Conservation (phyloP, 2,329 filamentous ascomycete genomes). For the Canariomyces notabilis region DNA sequence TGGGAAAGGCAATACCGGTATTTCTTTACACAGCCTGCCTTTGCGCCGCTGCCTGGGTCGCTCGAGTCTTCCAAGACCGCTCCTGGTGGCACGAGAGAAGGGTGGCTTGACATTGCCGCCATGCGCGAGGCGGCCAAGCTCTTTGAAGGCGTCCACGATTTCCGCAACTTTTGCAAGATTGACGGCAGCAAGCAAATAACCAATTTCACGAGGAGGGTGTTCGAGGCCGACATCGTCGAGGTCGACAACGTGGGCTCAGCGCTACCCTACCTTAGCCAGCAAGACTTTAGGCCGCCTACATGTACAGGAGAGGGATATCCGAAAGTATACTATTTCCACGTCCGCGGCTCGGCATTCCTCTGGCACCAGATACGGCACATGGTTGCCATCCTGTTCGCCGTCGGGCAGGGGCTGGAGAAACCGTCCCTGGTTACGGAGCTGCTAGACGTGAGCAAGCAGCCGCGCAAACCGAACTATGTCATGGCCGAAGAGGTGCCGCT, state of each 20-base stretch:
- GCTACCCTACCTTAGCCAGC: conserved; percentile 49
- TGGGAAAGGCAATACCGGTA: conserved; percentile 89
- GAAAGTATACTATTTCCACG: conserved; percentile 80
- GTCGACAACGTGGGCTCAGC: conserved; percentile 51
- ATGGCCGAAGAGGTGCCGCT: conserved; percentile 88
- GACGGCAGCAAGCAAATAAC: conserved; percentile 85
- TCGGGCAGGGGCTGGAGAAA: conserved; percentile 80
- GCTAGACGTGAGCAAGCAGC: conserved; percentile 66
- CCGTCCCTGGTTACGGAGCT: conserved; percentile 69
- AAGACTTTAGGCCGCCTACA: conserved; percentile 40
- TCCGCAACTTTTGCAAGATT: conserved; percentile 94
- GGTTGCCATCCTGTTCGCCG: conserved; percentile 84
- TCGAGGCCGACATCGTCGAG: conserved; percentile 71
- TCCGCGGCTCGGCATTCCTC: conserved; percentile 87
- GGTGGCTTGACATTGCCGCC: conserved; percentile 79
- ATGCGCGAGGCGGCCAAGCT: conserved; percentile 79
- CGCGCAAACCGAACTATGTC: conserved; percentile 76
- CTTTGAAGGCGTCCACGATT: conserved; percentile 83
- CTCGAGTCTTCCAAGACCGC: conserved; percentile 32
- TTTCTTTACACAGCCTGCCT: conserved; percentile 95
- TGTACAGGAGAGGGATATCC: conserved; percentile 33
- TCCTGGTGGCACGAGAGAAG: conserved; percentile 38
- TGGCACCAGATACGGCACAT: conserved; percentile 99
- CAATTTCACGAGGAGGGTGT: conserved; percentile 76
- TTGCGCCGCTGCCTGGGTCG: conserved; percentile 58